Evolutionary conservation across 1,284 basidiomycete species (phyloP), one percentile per base, ranked within the genome.

Genomic region (Jaminaea rosea): DNA sequence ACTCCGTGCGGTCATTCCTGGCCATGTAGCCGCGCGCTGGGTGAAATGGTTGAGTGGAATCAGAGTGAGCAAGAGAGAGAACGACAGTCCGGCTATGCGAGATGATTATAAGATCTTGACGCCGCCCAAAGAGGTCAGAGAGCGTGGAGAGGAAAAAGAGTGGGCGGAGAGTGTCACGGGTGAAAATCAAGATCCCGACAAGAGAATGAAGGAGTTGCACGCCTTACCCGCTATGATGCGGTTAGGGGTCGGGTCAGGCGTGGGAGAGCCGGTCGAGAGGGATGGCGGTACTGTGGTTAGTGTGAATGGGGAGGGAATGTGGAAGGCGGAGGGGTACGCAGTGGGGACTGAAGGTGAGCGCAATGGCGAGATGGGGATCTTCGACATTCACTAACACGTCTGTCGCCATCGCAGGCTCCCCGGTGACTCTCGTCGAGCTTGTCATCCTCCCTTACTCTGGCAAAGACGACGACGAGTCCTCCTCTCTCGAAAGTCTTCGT

Each of bases 41-140:
- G 83, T 86, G 17, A 86, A 87, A 76, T 87, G 85, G 85, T 75
- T 85, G 0, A 83, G 84, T 29, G 55, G 36, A 10, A 10, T 55
- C 28, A 42, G 31, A n/a, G 26, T 53, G 26, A 48, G 45, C 26
- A 44, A 45, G 4, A 23, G 19, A 15, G 49, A 32, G 48, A 46
- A 49, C 55, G 56, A 59, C 41, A 51, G 50, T 4, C 51, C 50
- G n/a, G 50, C 49, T 17, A 56, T 63, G 55, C 26, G 49, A n/a
- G 37, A 55, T 17, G 57, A 51, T 37, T 56, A 52, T 49, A 54
- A 55, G 29, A 26, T 62, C 23, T 57, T 53, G 19, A 28, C 32
- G 41, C 49, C 58, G 21, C 51, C 61, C 11, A 57, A 19, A 72
- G 92, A 88, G 88, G 76, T 92, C 91, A 81, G 91, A 90, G 77